A percentile compares a stretch with the other conserved stretches of the same genome.
phyloP scores from a whole-genome alignment of 2,329 filamentous ascomycete genomes.

The Aspergillus fijiensis region DNA sequence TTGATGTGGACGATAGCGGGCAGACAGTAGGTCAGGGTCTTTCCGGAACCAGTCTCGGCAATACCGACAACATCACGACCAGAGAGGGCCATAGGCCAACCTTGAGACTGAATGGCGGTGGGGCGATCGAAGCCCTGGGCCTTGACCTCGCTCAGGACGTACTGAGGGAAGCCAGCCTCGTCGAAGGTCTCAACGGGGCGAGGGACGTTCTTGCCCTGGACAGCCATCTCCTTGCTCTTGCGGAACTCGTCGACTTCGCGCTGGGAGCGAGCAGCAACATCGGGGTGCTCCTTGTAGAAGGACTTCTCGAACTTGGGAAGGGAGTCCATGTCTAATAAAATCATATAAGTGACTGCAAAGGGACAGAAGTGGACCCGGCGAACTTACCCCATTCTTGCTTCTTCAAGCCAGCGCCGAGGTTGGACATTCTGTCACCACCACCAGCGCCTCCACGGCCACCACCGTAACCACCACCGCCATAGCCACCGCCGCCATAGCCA shows the following conservation, averaged over 20 bases:
- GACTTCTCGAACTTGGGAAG: slow-evolving; percentile 98
- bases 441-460: slow-evolving; percentile 55
- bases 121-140: slow-evolving; percentile 91
- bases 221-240: slow-evolving; percentile 76
- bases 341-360: slow-evolving; percentile 25
- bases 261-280: slow-evolving; percentile 70
- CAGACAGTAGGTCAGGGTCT: slow-evolving; percentile 97
- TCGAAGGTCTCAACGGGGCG: slow-evolving; percentile 97
- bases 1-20: slow-evolving; percentile 99
- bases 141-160: slow-evolving; percentile 99
- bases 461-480: slow-evolving; percentile 31
- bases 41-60: slow-evolving; percentile 97
- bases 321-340: slow-evolving; percentile 64
- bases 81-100: slow-evolving; percentile 98
- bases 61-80: slow-evolving; percentile 98
- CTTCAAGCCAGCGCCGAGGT: slow-evolving; percentile 83
- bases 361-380: background rate
- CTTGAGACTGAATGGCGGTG: slow-evolving; percentile 95
- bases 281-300: slow-evolving; percentile 94
- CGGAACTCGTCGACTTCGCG: slow-evolving; percentile 88
- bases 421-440: slow-evolving; percentile 91
- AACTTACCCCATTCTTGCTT: slow-evolving; percentile 82
- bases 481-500: slow-evolving; percentile 31
- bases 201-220: slow-evolving; percentile 77
- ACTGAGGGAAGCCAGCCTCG: slow-evolving; percentile 93